Base-by-base conservation (phyloP, 257 asterid genomes). In the Capsicum chinense region DNA sequence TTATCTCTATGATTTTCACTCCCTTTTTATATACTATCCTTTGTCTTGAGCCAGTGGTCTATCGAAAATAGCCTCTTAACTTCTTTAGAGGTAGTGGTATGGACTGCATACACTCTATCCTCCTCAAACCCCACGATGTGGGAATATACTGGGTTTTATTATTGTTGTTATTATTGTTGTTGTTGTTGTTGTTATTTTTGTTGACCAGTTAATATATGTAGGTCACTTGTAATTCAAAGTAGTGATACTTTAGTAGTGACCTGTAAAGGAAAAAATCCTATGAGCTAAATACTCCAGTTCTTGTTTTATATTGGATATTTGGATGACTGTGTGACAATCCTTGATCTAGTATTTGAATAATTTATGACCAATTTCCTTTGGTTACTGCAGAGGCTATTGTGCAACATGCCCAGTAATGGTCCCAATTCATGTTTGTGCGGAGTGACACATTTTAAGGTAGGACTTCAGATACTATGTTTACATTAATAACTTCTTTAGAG, bases 331-430 rank as follows among this genome's bases (percentile, higher is more conserved):
- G 33, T 44, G 62, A 52, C 14, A 47, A 33, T 50, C 35, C 13
- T 9, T 66, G 26, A 48, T 82, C 79, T 48, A 48, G 35, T 82
- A 60, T 82, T 58, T 13, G 15, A 79, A 70, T 47, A 47, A 42
- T 70, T 21, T 86, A 50, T 83, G 83, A 87, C 90, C 85, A 64
- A 86, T 84, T 56, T 47, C 85, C 83, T 89, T 17, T 89, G 87
- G 81, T 88, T 83, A 79, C 82, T 89, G 90, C 85, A 95, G 99
- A 91, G 99, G 99, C 85, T 90, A 91, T 52, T 94, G 98, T 87
- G 95, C 95, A 86, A 98, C 99, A 84, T 95, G 99, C 85, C 99
- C 98, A 1, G 79, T 94, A 88, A 94, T 91, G 95, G 98, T 95
- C 90, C 91, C 90, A 83, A 93, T 95, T 82, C 98, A 60, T 95